Percentiles rank a stretch among this genome's conserved stretches.
phyloP scores from a whole-genome alignment of 108 stramenopile species.

The Fragilariopsis cylindrus region DNA sequence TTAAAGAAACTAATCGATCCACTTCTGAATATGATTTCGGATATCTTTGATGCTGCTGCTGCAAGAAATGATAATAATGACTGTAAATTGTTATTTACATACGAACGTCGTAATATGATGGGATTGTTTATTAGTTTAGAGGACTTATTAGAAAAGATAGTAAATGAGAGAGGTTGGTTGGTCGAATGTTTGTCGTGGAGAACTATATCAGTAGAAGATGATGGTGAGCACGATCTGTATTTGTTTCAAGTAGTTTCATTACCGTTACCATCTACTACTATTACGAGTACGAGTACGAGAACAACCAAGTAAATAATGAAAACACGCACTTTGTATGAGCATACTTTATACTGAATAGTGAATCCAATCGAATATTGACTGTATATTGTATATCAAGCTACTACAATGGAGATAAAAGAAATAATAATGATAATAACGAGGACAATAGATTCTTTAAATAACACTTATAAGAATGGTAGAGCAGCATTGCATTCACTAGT shows the following conservation, averaged over 20 bases:
- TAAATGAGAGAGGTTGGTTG: neutral
- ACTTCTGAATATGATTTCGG: neutral
- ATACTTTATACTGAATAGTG: too few relatives aligned
- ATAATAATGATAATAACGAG: too few relatives aligned
- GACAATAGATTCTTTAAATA: too few relatives aligned
- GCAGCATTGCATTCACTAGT: too few relatives aligned
- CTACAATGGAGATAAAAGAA: too few relatives aligned
- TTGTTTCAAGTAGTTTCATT: neutral
- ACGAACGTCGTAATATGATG: constrained; percentile 3
- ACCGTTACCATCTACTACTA: too few relatives aligned
- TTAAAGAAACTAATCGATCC: neutral
- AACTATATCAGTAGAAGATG: neutral
- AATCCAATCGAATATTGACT: too few relatives aligned
- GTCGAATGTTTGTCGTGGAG: constrained; percentile 2
- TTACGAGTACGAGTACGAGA: too few relatives aligned
- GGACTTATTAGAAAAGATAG: neutral
- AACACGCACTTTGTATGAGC: too few relatives aligned
- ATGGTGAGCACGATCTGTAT: constrained; percentile 1
- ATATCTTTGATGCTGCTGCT: neutral
- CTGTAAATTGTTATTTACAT: neutral
- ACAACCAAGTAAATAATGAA: too few relatives aligned
- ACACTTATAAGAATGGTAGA: too few relatives aligned
- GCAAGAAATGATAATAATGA: neutral
- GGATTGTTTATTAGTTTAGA: neutral
- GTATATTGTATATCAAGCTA: too few relatives aligned